Percentiles rank a stretch among this genome's conserved stretches.
These are phyloP conservation scores for Pythium brassicae DNA, from an alignment of 352 stramenopile genomes.

Conservation along the genomic window DNA sequence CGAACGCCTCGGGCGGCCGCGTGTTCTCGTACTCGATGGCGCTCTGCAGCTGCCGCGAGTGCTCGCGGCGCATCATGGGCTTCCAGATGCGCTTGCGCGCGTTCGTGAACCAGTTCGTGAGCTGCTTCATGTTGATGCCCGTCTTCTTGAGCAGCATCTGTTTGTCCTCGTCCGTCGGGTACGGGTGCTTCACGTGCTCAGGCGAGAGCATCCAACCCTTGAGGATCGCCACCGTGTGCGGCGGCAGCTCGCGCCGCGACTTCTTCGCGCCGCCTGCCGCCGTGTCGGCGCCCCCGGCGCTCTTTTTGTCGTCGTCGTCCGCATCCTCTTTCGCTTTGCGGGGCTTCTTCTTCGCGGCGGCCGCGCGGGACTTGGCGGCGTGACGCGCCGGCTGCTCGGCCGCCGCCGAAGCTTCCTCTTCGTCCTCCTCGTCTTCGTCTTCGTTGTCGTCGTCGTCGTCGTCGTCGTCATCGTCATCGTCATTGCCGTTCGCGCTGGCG, in stretches of 20 bases:
- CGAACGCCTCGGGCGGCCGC: slow-evolving; percentile 28
- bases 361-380: not conserved
- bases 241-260: slow-evolving; percentile 71
- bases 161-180: slow-evolving; percentile 88
- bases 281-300: not conserved
- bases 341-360: slow-evolving; percentile 2
- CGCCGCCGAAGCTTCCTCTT: not conserved
- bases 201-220: slow-evolving; percentile 88
- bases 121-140: slow-evolving; percentile 89
- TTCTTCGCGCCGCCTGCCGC: slow-evolving; percentile 46
- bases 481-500: slow-evolving; percentile 6
- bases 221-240: slow-evolving; percentile 80
- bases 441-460: slow-evolving; percentile 4
- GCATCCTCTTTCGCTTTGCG: slow-evolving; percentile 29
- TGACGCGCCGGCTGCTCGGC: slow-evolving; percentile 2
- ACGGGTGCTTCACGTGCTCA: slow-evolving; percentile 88
- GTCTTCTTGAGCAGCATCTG: slow-evolving; percentile 88
- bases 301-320: slow-evolving; percentile 34
- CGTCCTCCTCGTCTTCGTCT: slow-evolving; percentile 2
- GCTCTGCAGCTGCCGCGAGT: slow-evolving; percentile 72
- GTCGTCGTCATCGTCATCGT: slow-evolving; percentile 7
- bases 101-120: slow-evolving; percentile 91
- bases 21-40: slow-evolving; percentile 70
- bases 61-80: slow-evolving; percentile 83
- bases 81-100: slow-evolving; percentile 88